phyloP scores from a whole-genome alignment of 805 yeast species.

The Teunomyces stri region DNA sequence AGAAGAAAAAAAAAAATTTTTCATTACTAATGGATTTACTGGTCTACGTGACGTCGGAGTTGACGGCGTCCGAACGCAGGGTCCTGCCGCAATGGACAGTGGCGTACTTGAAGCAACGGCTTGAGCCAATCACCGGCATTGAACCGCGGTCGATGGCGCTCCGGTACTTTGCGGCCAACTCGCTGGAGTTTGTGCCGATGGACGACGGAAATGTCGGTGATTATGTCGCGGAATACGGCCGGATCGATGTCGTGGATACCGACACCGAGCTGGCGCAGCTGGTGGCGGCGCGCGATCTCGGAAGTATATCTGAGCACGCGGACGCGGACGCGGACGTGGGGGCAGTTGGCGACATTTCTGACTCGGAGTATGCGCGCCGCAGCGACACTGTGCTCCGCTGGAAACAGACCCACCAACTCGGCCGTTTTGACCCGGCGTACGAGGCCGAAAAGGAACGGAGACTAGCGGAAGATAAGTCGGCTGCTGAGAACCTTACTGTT shows the following conservation, averaged over 20 bases:
- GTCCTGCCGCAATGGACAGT: constrained; percentile 63
- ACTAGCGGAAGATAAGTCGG: constrained; percentile 28
- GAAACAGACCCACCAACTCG: constrained; percentile 68
- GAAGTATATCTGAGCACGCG: neutral
- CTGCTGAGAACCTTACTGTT: constrained; percentile 30
- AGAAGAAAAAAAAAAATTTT: neutral
- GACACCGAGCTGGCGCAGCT: constrained; percentile 46
- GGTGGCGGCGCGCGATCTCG: no score
- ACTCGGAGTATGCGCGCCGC: constrained; percentile 60
- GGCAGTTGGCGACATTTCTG: constrained; percentile 36
- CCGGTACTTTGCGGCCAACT: constrained; percentile 42
- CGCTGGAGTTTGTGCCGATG: constrained; percentile 26
- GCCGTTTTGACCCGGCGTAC: constrained; percentile 64
- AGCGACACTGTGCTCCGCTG: constrained; percentile 67
- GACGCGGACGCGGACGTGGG: constrained; percentile 4
- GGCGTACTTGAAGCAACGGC: constrained; percentile 46
- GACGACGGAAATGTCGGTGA: constrained; percentile 12
- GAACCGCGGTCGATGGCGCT: constrained; percentile 55
- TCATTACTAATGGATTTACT: constrained; percentile 40
- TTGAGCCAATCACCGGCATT: constrained; percentile 75
- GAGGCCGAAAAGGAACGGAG: constrained; percentile 23
- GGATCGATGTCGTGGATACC: constrained; percentile 59
- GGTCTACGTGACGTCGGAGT: constrained; percentile 58
- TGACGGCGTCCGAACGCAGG: constrained; percentile 69
- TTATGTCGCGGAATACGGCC: constrained; percentile 34